phyloP scores from a whole-genome alignment of 208 protist species.

The Herpetomonas muscarum region DNA sequence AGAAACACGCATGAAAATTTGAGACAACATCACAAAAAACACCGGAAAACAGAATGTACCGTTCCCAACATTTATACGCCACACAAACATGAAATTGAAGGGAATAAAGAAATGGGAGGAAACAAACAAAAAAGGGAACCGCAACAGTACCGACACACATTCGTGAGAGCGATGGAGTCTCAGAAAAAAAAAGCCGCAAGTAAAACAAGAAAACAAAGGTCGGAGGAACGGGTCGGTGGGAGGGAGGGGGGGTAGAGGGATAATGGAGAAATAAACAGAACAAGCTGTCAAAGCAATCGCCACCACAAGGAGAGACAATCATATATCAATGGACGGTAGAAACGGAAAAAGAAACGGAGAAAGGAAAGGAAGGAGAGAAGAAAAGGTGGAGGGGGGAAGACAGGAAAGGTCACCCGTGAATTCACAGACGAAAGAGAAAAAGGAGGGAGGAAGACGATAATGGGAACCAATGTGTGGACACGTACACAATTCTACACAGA shows the following conservation, averaged over 20 bases:
- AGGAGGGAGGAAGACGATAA: constrained; percentile 7
- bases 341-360: no score
- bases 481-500: not conserved
- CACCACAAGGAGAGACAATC: no score
- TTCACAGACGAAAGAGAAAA: constrained; percentile 7
- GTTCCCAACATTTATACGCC: not conserved
- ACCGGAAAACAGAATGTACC: constrained; percentile 9
- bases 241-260: constrained; percentile 4
- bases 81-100: not conserved
- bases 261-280: constrained; percentile 24
- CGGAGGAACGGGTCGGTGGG: not conserved
- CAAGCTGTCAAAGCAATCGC: no score
- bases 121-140: constrained; percentile 1
- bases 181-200: not conserved
- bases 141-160: constrained; percentile 2
- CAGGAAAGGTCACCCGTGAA: not conserved
- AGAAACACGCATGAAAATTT: constrained; percentile 14
- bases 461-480: constrained; percentile 6
- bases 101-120: constrained; percentile 1
- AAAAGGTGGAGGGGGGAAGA: not conserved
- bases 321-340: no score
- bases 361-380: not conserved
- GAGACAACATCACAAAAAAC: constrained; percentile 4
- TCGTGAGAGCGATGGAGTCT: no score
- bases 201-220: not conserved